Percentiles rank a stretch among this genome's conserved stretches.
Conservation (phyloP, 2,329 filamentous ascomycete genomes). For the Lecanicillium sp. region DNA sequence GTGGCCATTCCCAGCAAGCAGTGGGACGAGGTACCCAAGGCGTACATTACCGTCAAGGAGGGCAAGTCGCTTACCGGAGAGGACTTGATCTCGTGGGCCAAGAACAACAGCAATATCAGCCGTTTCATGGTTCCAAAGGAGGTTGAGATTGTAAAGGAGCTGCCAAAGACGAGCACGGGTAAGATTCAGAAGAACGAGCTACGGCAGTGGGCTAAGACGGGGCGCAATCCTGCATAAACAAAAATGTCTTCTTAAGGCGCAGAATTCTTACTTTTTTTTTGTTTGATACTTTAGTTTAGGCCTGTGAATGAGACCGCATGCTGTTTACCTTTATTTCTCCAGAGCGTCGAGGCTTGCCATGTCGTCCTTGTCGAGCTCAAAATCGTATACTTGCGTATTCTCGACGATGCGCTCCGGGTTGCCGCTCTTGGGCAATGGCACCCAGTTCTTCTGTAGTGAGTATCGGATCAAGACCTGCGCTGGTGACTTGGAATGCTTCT, state of each 20-base stretch:
- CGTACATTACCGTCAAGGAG: slow-evolving; percentile 74
- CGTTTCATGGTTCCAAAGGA: slow-evolving; percentile 78
- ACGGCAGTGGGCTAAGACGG: slow-evolving; percentile 67
- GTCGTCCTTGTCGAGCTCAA: slow-evolving; percentile 48
- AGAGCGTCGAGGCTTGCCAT: slow-evolving; percentile 33
- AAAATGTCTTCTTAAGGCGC: not conserved
- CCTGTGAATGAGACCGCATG: too few species aligned
- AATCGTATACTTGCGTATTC: slow-evolving; percentile 55
- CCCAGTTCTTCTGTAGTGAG: slow-evolving; percentile 61
- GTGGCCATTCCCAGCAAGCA: slow-evolving; percentile 80
- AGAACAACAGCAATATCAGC: slow-evolving; percentile 70
- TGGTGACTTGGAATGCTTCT: slow-evolving; percentile 51
- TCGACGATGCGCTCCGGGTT: slow-evolving; percentile 48
- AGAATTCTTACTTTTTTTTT: not conserved
- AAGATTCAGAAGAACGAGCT: slow-evolving; percentile 95
- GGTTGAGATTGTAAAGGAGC: slow-evolving; percentile 71
- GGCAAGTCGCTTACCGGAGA: slow-evolving; percentile 42
- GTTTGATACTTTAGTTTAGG: too few species aligned
- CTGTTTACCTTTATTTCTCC: not conserved
- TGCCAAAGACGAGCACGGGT: slow-evolving; percentile 95
- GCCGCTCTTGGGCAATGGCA: slow-evolving; percentile 61
- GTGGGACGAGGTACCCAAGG: slow-evolving; percentile 96
- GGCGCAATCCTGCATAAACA: slow-evolving; percentile 1
- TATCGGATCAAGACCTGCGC: slow-evolving; percentile 64
- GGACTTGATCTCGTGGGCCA: slow-evolving; percentile 81